Base-by-base conservation (phyloP, 2,329 filamentous ascomycete genomes). In the Alternaria rosae region DNA sequence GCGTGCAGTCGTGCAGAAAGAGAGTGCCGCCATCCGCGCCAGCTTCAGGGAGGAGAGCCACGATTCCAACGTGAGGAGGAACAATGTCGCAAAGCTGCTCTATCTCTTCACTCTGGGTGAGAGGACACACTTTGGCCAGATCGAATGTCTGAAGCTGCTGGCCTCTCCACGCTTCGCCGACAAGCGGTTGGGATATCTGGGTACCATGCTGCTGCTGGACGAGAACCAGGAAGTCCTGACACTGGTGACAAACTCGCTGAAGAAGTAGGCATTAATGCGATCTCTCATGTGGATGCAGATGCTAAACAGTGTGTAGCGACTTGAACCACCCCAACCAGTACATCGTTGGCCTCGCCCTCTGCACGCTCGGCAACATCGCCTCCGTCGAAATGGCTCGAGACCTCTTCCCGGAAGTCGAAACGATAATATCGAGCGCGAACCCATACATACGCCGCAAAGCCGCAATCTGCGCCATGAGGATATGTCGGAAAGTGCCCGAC, bases 201-300 rank as follows among this genome's bases (percentile, higher is more conserved):
- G 95, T 23, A 99, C 95, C 17, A 99, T 97, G 89, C 82, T 99
- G 77, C 82, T 99, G 69, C 85, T 99, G 65, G 95, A 99, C 79
- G 95, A 99, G 85, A 99, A 99, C 74, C 95, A 99, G 80, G 96
- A 99, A 81, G 96, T 99, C 20, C 81, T 99, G 75, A 99, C 95
- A 2, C 84, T 99, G 63, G 96, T 99, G 61, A 99, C 95, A 32
- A 99, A 99, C 81, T 99, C 95, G 11, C 82, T 99, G 68, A 95
- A 98, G 81, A 99, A 98, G 94, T 97, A 86, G 64, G 85, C 75
- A 7, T 17, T 9, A 5, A 12, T 21, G 7, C 13, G 5, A 25
- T 20, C 13, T 21, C 10, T 12, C 7, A 6, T 30, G 13, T 5
- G 11, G 4, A n/a, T 9, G 5, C 12, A n/a, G 7, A 30, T 59